Base-by-base conservation (phyloP, 1,284 basidiomycete genomes). In the Heterobasidion occidentale region DNA sequence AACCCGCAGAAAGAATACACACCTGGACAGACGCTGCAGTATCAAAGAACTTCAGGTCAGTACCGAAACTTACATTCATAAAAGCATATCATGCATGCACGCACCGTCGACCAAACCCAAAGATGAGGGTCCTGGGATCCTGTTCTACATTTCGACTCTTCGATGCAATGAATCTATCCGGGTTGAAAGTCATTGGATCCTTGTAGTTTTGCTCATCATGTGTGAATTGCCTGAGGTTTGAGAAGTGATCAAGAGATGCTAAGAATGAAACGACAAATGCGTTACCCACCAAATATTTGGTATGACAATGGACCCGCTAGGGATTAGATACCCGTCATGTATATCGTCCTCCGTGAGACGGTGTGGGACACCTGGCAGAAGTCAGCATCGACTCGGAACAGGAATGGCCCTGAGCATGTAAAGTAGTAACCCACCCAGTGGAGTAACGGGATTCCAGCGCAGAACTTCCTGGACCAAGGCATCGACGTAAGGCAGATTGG, bases 391-490 rank as follows among this genome's bases (percentile, higher is more conserved):
- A 27, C 27, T 27, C 27, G 27, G 27, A 27, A 19, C 38, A 44
- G 44, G 45, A 5, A 52, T 19, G n/a, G 34, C 35, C 11, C 53
- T 14, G 15, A 14, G 7, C 8, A 9, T 7, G 7, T 1, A 27
- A 27, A 17, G 14, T 46, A 36, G 17, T 44, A 17, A 17, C 15
- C 56, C 8, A 42, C 59, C 56, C 6, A 61, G 51, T 5, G 64
- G 64, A 0, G 36, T 20, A 9, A 55, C 54, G 9, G 44, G 20
- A 8, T 59, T 49, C 65, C 64, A 67, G 14, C 68, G 59, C 19
- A 67, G 27, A 1, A 60, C 38, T 38, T 71, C 70, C 50, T 66
- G 63, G 9, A 66, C 51, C 4, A 71, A 36, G 2, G 68, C 66
- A 27, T 56, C 54, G 3, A 60, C 50, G 19, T 60, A 60, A 48